These are phyloP conservation scores for Paratinospora sagittata DNA, from an alignment of 164 flowering plant genomes.

Conservation along the genomic window DNA sequence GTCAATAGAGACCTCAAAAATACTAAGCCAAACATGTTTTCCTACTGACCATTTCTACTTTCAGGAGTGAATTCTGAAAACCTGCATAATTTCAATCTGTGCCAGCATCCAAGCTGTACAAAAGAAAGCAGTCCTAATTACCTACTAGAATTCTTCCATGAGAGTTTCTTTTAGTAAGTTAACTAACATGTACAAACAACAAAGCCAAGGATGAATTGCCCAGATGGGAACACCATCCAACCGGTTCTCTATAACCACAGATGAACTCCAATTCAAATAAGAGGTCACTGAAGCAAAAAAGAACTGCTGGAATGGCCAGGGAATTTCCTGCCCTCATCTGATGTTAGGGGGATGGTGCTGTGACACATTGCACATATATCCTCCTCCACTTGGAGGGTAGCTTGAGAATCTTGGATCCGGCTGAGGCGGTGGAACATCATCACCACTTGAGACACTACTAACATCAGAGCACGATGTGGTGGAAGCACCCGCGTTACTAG, in stretches of 20 bases:
- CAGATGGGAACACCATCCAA: constrained; percentile 12
- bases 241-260: neutral
- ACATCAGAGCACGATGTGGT: constrained; percentile 24
- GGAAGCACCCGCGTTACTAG: constrained; percentile 21
- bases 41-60: neutral
- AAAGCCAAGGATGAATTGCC: constrained; percentile 99
- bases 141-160: neutral
- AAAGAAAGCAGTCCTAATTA: neutral
- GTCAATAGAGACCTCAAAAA: no score
- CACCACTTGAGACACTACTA: constrained; percentile 25
- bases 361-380: constrained; percentile 25
- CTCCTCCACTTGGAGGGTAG: constrained; percentile 29
- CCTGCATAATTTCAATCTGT: neutral
- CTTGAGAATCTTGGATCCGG: constrained; percentile 32
- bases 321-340: constrained; percentile 31
- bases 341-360: constrained; percentile 40
- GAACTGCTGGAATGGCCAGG: constrained; percentile 9
- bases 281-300: neutral
- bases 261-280: constrained; percentile 1
- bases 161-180: neutral
- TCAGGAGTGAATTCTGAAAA: neutral
- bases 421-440: constrained; percentile 21
- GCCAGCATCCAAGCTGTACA: neutral
- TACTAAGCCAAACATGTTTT: neutral
- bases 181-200: constrained; percentile 10